Conservation (phyloP, 2,329 filamentous ascomycete genomes). For the Aspergillus glaucus region DNA sequence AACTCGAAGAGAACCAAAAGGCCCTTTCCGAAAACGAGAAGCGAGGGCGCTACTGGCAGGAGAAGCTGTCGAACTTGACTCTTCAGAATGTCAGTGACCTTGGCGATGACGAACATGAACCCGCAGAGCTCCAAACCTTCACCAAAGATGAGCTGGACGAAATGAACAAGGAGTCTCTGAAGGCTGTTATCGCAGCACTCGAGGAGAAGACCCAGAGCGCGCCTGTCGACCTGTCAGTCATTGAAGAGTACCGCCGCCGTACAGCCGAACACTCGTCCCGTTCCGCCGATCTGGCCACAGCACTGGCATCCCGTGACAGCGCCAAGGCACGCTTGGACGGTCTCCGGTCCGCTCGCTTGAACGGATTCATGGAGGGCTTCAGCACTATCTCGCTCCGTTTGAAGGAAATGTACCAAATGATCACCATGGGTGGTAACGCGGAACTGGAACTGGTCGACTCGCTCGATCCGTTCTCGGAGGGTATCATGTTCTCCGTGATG, state of each 20-base stretch:
- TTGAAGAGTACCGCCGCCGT: conserved; percentile 79
- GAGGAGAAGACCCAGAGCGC: conserved; percentile 77
- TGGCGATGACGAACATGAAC: conserved; percentile 49
- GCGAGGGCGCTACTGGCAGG: conserved; percentile 76
- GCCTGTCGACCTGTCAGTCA: conserved; percentile 80
- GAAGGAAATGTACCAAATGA: conserved; percentile 99
- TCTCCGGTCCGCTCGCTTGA: conserved; percentile 78
- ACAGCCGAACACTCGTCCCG: conserved; percentile 76
- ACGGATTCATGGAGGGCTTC: conserved; percentile 98
- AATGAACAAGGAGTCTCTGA: conserved; percentile 57
- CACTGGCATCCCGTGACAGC: conserved; percentile 70
- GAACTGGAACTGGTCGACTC: conserved; percentile 96
- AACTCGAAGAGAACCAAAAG: conserved; percentile 94
- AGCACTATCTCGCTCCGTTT: conserved; percentile 85
- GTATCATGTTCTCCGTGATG: conserved; percentile 97
- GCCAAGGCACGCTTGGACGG: conserved; percentile 93
- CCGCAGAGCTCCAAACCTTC: conserved; percentile 61
- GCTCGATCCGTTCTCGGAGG: conserved; percentile 92
- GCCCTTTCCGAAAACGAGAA: conserved; percentile 78
- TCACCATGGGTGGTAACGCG: conserved; percentile 98
- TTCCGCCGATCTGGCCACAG: conserved; percentile 74
- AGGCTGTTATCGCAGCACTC: conserved; percentile 58
- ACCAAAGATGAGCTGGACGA: conserved; percentile 63
- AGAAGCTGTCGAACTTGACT: conserved; percentile 77
- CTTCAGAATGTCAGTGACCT: conserved; percentile 76